phyloP scores from a whole-genome alignment of 176 grass and related monocot genomes.

The Calamus simplicifolius region DNA sequence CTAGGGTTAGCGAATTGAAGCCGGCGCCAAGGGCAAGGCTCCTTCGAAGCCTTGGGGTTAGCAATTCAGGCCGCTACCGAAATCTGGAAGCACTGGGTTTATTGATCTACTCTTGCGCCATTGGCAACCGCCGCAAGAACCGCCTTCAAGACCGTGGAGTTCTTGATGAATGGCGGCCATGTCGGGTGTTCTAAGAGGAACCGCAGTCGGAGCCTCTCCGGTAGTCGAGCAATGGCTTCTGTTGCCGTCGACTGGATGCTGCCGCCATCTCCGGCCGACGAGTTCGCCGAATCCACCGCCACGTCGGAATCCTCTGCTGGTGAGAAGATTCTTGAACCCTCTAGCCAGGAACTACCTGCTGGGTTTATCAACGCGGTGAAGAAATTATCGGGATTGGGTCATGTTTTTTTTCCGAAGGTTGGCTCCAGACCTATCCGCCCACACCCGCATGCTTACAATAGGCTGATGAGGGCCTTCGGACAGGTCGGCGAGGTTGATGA shows the following conservation, averaged over 20 bases:
- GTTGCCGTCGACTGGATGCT: conserved; percentile 1
- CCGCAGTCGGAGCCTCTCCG: too few species aligned
- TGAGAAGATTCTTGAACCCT: background rate
- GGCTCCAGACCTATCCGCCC: background rate
- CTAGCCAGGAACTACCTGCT: background rate
- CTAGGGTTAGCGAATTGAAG: too few species aligned
- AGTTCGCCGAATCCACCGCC: background rate
- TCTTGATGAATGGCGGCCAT: too few species aligned
- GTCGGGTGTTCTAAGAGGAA: too few species aligned
- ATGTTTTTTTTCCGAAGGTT: background rate
- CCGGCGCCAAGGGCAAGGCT: too few species aligned
- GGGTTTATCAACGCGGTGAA: conserved; percentile 2
- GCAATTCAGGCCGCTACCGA: too few species aligned
- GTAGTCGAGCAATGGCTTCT: background rate
- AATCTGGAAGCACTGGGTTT: too few species aligned
- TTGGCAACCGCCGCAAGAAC: background rate
- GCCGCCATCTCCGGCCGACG: background rate
- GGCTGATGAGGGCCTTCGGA: conserved; percentile 47
- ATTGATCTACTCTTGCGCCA: background rate
- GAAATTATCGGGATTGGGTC: background rate
- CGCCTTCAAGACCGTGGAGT: too few species aligned
- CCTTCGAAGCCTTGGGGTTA: too few species aligned
- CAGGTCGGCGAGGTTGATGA: conserved; percentile 32
- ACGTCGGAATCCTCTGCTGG: conserved; percentile 6
- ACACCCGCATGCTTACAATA: conserved; percentile 28